These are phyloP conservation scores for Paraconiothyrium sp. DNA, from an alignment of 2,329 filamentous ascomycete genomes.

Conservation along the genomic window DNA sequence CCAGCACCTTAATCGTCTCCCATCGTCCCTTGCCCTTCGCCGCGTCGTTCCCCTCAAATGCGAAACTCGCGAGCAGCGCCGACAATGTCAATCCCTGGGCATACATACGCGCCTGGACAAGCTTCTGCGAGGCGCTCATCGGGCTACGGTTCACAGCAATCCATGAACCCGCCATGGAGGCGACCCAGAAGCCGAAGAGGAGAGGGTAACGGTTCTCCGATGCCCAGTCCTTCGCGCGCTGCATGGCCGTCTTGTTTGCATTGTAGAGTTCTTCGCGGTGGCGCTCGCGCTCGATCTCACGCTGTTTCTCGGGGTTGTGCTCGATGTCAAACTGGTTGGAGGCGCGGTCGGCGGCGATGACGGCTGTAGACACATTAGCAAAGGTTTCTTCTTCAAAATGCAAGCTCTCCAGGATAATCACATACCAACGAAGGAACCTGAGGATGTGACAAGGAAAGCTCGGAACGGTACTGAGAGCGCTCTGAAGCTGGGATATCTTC, in stretches of 20 bases:
- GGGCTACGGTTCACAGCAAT: slow-evolving; percentile 79
- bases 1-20: slow-evolving; percentile 84
- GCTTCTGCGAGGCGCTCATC: slow-evolving; percentile 80
- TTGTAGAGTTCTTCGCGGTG: slow-evolving; percentile 54
- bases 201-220: slow-evolving; percentile 85
- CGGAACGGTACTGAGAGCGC: slow-evolving; percentile 88
- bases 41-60: slow-evolving; percentile 83
- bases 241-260: slow-evolving; percentile 63
- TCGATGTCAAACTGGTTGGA: slow-evolving; percentile 76
- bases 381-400: neutral
- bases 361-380: slow-evolving; percentile 57
- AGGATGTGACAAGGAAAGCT: slow-evolving; percentile 85
- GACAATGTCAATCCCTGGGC: slow-evolving; percentile 88
- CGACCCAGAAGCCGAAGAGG: slow-evolving; percentile 83
- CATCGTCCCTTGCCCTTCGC: slow-evolving; percentile 78
- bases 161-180: slow-evolving; percentile 78
- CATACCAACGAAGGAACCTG: slow-evolving; percentile 79
- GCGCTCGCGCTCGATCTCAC: slow-evolving; percentile 39
- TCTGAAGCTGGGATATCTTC: slow-evolving; percentile 80
- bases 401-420: neutral
- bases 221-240: slow-evolving; percentile 77
- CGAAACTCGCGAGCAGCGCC: slow-evolving; percentile 82
- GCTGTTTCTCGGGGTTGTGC: slow-evolving; percentile 66
- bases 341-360: slow-evolving; percentile 82
- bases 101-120: slow-evolving; percentile 94